Evolutionary conservation across 352 stramenopile genomes (phyloP).

Genomic region (Elongisporangium undulatum): DNA sequence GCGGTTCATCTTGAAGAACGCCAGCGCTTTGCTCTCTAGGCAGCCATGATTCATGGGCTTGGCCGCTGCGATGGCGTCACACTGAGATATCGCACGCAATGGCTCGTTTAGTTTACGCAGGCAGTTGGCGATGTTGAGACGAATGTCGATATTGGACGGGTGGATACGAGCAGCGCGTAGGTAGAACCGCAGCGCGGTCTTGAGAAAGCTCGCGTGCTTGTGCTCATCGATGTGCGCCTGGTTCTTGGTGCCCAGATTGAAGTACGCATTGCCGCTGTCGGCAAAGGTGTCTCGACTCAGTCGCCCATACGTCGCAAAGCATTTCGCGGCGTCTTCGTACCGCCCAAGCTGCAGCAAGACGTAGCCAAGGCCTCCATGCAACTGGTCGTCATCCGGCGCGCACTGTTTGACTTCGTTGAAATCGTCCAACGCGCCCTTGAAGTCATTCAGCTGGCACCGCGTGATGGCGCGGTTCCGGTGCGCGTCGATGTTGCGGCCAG

Average conservation of each 20-base stretch:
- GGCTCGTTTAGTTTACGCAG: slow-evolving; percentile 45
- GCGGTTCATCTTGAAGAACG: slow-evolving; percentile 41
- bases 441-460: slow-evolving; percentile 47
- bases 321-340: slow-evolving; percentile 56
- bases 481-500: slow-evolving; percentile 38
- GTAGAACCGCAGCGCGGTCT: slow-evolving; percentile 65
- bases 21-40: slow-evolving; percentile 59
- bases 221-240: slow-evolving; percentile 28
- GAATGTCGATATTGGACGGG: slow-evolving; percentile 50
- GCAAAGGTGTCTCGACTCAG: slow-evolving; percentile 58
- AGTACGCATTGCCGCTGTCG: slow-evolving; percentile 75
- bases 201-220: slow-evolving; percentile 32
- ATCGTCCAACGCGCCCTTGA: slow-evolving; percentile 53
- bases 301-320: slow-evolving; percentile 59
- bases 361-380: slow-evolving; percentile 61
- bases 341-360: slow-evolving; percentile 64
- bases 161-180: slow-evolving; percentile 52
- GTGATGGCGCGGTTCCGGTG: slow-evolving; percentile 66
- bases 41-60: slow-evolving; percentile 43
- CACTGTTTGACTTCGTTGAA: slow-evolving; percentile 63
- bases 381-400: slow-evolving; percentile 63
- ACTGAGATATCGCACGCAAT: slow-evolving; percentile 42
- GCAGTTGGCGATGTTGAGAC: slow-evolving; percentile 68
- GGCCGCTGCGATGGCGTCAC: slow-evolving; percentile 32
- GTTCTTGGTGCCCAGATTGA: slow-evolving; percentile 48